phyloP scores from a whole-genome alignment of 83 land plant genomes.

The Picea mariana region DNA sequence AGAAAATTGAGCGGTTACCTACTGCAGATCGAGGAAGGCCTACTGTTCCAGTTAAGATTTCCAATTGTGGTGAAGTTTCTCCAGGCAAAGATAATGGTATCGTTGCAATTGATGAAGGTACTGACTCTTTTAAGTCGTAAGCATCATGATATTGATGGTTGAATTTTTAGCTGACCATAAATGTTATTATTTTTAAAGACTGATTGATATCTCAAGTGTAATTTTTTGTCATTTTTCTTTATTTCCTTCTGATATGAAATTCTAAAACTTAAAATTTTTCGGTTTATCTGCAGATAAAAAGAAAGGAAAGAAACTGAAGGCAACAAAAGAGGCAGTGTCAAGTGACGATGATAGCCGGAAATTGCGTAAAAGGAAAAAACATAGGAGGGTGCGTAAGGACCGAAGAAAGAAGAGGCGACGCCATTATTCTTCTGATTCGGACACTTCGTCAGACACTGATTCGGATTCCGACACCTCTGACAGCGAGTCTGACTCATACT shows the following conservation, averaged over 20 bases:
- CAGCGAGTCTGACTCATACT: constrained; percentile 60
- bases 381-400: constrained; percentile 64
- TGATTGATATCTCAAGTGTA: not conserved
- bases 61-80: constrained; percentile 74
- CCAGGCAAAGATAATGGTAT: constrained; percentile 45
- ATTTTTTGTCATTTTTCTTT: not conserved
- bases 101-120: constrained; percentile 11
- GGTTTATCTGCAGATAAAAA: constrained; percentile 53
- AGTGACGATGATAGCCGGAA: constrained; percentile 64
- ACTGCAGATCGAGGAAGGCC: constrained; percentile 63
- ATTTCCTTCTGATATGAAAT: not conserved
- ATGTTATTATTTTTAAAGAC: too few species aligned
- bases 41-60: constrained; percentile 70
- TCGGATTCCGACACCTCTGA: constrained; percentile 69
- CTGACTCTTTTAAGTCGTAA: not conserved
- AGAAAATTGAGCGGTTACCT: constrained; percentile 72
- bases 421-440: constrained; percentile 79
- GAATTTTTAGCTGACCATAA: too few species aligned
- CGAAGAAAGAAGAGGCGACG: constrained; percentile 65
- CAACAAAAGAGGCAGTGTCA: constrained; percentile 38
- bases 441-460: constrained; percentile 74
- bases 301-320: constrained; percentile 55
- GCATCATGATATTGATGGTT: not conserved
- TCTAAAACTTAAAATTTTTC: not conserved
- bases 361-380: constrained; percentile 51